Evolutionary conservation across 139 green algal genomes (phyloP).

Genomic region (Picocystis salinarum): DNA sequence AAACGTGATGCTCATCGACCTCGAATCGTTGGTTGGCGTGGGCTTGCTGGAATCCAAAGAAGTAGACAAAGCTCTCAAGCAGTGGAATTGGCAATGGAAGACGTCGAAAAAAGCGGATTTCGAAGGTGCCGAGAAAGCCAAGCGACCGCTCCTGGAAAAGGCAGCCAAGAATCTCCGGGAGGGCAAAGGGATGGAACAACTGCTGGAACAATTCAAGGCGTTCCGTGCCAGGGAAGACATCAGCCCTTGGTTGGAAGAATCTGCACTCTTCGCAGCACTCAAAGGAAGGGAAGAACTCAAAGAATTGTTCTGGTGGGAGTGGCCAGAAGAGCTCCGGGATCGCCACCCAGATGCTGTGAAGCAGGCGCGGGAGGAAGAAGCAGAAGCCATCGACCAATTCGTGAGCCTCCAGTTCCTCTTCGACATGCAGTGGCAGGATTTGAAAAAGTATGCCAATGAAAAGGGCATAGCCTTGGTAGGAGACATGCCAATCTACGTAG

Average conservation of each 20-base stretch:
- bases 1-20: slow-evolving; percentile 70
- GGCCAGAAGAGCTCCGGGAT: slow-evolving; percentile 36
- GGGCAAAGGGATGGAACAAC: slow-evolving; percentile 3
- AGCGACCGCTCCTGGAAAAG: slow-evolving; percentile 48
- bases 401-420: slow-evolving; percentile 87
- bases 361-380: slow-evolving; percentile 20
- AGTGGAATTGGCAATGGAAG: too few species aligned
- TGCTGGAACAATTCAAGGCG: slow-evolving; percentile 22
- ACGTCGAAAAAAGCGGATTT: slow-evolving; percentile 2
- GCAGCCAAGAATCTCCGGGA: slow-evolving; percentile 38
- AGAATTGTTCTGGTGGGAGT: slow-evolving; percentile 67
- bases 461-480: slow-evolving; percentile 70
- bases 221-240: slow-evolving; percentile 19
- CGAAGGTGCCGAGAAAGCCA: slow-evolving; percentile 9
- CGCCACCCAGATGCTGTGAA: background rate
- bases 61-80: background rate
- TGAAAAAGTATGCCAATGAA: slow-evolving; percentile 70
- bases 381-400: slow-evolving; percentile 60
- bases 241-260: slow-evolving; percentile 76
- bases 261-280: slow-evolving; percentile 62
- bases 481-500: slow-evolving; percentile 96
- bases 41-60: slow-evolving; percentile 43
- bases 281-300: slow-evolving; percentile 2
- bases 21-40: slow-evolving; percentile 61
- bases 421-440: slow-evolving; percentile 63